These are phyloP conservation scores for Acanthamoeba healyi DNA, from an alignment of 208 protist species.

Conservation along the genomic window DNA sequence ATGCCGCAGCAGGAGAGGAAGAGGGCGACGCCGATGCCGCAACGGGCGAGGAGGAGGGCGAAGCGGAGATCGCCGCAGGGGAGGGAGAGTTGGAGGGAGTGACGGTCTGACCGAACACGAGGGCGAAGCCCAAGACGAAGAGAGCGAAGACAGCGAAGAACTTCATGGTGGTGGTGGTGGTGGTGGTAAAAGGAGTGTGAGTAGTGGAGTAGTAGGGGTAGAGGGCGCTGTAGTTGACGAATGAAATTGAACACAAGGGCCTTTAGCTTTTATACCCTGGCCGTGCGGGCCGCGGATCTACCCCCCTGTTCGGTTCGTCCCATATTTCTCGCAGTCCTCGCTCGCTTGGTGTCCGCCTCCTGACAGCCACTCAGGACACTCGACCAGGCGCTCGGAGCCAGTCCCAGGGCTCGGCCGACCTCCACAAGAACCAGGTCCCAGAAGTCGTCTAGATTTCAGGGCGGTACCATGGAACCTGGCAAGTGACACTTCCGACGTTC, in stretches of 20 bases:
- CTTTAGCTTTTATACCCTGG: neutral
- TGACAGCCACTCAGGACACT: too few species aligned
- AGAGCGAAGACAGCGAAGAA: conserved; percentile 12
- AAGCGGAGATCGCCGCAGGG: neutral
- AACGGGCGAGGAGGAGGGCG: neutral
- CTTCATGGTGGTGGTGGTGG: neutral
- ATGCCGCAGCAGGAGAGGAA: neutral
- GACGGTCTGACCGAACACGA: neutral
- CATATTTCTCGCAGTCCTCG: too few species aligned
- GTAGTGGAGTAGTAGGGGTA: neutral
- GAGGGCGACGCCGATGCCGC: neutral
- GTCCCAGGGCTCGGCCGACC: too few species aligned
- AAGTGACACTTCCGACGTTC: too few species aligned
- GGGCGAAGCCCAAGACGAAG: neutral
- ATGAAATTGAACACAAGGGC: neutral
- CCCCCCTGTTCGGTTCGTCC: neutral
- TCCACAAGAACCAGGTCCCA: too few species aligned
- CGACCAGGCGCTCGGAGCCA: too few species aligned
- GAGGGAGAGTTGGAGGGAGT: neutral
- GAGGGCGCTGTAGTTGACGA: neutral
- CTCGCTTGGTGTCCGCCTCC: too few species aligned
- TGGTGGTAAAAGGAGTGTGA: neutral
- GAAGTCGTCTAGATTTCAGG: too few species aligned
- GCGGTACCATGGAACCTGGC: too few species aligned
- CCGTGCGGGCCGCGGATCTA: neutral